Evolutionary conservation across 192 early-diverging fungal species (phyloP).

Genomic region (Coemansia sp.): DNA sequence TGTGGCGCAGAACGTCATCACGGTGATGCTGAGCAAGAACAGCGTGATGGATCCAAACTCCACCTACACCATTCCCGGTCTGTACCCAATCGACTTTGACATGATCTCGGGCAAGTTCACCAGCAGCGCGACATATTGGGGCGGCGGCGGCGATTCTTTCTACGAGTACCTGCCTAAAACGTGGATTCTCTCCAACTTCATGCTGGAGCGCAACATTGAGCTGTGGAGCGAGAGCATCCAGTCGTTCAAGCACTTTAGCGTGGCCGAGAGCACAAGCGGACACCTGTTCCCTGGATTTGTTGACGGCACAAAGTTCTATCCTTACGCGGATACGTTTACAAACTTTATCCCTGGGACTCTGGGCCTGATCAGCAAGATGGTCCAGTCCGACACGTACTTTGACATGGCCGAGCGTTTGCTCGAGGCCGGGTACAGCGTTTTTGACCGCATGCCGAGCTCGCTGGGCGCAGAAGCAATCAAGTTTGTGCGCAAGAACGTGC

Average conservation of each 20-base stretch:
- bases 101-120: conserved; percentile 34
- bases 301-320: conserved; percentile 42
- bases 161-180: conserved; percentile 94
- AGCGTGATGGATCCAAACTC: conserved; percentile 12
- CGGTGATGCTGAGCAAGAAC: conserved; percentile 36
- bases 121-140: conserved; percentile 51
- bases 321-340: conserved; percentile 43
- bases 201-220: conserved; percentile 46
- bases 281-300: conserved; percentile 36
- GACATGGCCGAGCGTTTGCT: conserved; percentile 28
- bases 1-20: conserved; percentile 62
- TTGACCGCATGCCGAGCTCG: conserved; percentile 33
- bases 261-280: conserved; percentile 30
- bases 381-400: conserved; percentile 40
- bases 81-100: conserved; percentile 37
- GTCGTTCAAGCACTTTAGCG: conserved; percentile 23
- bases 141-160: conserved; percentile 86
- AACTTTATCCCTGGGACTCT: conserved; percentile 49
- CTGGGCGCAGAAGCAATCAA: conserved; percentile 40
- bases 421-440: conserved; percentile 39
- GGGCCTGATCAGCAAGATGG: conserved; percentile 37
- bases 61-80: conserved; percentile 33
- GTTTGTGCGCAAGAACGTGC: conserved; percentile 43
- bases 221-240: conserved; percentile 49
- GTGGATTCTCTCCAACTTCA: conserved; percentile 68